Evolutionary conservation across 306 rosid species (phyloP).

Genomic region (Rosa multiflora): DNA sequence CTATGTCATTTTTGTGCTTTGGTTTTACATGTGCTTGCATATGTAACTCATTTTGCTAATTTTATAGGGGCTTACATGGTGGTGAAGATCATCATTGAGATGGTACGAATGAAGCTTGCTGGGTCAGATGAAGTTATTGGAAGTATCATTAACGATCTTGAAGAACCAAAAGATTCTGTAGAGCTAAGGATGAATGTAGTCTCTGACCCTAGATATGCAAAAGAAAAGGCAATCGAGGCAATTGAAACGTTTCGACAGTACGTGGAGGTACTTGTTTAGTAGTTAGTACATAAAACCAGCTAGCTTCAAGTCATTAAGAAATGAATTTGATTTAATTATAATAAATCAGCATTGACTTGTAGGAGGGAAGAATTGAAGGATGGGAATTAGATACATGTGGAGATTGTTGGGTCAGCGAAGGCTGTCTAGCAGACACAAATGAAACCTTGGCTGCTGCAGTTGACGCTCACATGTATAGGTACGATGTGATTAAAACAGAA

Average conservation of each 20-base stretch:
- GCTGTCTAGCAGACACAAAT: conserved; percentile 71
- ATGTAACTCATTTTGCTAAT: not conserved
- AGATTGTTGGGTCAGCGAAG: conserved; percentile 96
- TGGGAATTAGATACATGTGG: conserved; percentile 92
- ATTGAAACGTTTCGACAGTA: conserved; percentile 63
- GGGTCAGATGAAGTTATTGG: conserved; percentile 85
- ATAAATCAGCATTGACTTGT: conserved; percentile 1
- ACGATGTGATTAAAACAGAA: not conserved
- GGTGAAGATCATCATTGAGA: conserved; percentile 79
- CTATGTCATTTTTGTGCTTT: conserved; percentile 1
- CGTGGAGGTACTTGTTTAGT: conserved; percentile 52
- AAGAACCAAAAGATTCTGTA: conserved; percentile 67
- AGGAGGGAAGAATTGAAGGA: conserved; percentile 80
- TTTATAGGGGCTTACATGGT: conserved; percentile 77
- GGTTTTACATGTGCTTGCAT: not conserved
- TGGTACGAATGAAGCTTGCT: conserved; percentile 84
- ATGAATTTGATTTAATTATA: not conserved
- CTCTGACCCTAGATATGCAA: conserved; percentile 66
- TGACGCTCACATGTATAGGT: conserved; percentile 94
- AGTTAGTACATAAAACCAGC: not conserved
- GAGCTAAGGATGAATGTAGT: conserved; percentile 68
- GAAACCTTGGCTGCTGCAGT: conserved; percentile 60
- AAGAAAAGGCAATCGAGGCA: conserved; percentile 63
- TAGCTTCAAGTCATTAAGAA: not conserved
- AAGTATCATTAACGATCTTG: conserved; percentile 70